Conservation (phyloP, 257 asterid species). For the Galeopsis tetrahit region DNA sequence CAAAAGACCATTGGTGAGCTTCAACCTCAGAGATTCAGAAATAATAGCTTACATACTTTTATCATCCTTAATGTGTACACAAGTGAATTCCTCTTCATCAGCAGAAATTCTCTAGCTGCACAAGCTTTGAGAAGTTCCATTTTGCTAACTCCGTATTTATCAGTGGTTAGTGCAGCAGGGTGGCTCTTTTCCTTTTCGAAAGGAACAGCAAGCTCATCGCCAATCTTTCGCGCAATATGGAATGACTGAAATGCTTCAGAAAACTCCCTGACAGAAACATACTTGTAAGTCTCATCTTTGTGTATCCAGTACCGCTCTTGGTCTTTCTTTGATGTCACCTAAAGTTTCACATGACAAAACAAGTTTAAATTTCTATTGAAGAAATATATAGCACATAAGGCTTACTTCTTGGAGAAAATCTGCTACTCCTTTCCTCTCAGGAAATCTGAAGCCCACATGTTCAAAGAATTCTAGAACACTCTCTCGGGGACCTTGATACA, state of each 20-base stretch:
- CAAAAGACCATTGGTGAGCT: conserved; percentile 2
- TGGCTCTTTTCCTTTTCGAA: conserved; percentile 70
- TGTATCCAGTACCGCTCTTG: conserved; percentile 81
- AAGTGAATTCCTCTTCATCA: conserved; percentile 60
- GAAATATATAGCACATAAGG: neutral
- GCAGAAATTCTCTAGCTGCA: conserved; percentile 60
- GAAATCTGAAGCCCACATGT: conserved; percentile 78
- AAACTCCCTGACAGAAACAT: conserved; percentile 62
- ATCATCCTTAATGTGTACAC: conserved; percentile 66
- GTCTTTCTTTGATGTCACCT: conserved; percentile 91
- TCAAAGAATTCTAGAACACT: conserved; percentile 74
- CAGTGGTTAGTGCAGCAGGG: conserved; percentile 65
- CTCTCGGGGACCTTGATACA: conserved; percentile 87
- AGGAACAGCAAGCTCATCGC: conserved; percentile 69
- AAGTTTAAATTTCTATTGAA: neutral
- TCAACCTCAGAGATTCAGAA: neutral
- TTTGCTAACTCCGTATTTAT: conserved; percentile 69
- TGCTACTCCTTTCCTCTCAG: conserved; percentile 89
- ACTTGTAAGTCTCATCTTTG: conserved; percentile 58
- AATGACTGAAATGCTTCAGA: conserved; percentile 76
- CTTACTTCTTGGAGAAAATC: conserved; percentile 91
- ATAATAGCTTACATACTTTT: conserved; percentile 52
- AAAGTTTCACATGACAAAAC: conserved; percentile 10
- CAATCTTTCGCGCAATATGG: conserved; percentile 60
- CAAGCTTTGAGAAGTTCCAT: conserved; percentile 76